Conservation (phyloP, 2,329 filamentous ascomycete species). For the Fusarium papillatum region DNA sequence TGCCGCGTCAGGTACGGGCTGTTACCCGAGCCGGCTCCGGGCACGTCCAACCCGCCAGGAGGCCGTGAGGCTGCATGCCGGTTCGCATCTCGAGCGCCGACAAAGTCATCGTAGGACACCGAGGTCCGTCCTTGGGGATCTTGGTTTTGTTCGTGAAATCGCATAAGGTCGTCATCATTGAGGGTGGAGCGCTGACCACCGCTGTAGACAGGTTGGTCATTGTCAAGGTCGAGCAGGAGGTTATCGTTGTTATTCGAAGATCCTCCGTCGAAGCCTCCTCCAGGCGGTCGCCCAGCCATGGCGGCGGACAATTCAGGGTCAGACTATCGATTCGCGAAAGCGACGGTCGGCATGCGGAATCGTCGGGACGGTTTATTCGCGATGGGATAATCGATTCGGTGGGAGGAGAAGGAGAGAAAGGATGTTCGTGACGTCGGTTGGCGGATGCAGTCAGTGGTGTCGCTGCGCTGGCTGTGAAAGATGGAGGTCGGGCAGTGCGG, state of each 20-base stretch:
- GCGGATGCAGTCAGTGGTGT: not conserved
- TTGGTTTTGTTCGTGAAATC: constrained; percentile 80
- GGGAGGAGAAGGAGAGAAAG: not conserved
- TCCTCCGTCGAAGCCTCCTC: constrained; percentile 62
- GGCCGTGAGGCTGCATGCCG: constrained; percentile 60
- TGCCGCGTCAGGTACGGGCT: constrained; percentile 65
- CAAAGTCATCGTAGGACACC: constrained; percentile 94
- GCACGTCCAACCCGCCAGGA: constrained; percentile 45
- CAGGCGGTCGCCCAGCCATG: constrained; percentile 72
- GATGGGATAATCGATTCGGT: constrained; percentile 23
- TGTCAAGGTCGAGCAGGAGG: constrained; percentile 81
- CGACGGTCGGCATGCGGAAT: constrained; percentile 51
- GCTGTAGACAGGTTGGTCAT: constrained; percentile 79
- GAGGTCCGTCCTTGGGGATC: constrained; percentile 80
- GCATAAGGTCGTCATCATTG: constrained; percentile 85
- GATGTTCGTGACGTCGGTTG: constrained; percentile 12
- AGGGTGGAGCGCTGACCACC: constrained; percentile 83
- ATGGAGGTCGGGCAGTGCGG: constrained; percentile 26
- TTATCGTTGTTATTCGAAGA: constrained; percentile 65
- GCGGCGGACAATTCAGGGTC: constrained; percentile 57
- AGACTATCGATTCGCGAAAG: constrained; percentile 46
- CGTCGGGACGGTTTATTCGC: constrained; percentile 12
- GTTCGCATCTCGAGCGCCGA: constrained; percentile 74
- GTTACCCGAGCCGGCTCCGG: constrained; percentile 30
- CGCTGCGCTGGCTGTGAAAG: constrained; percentile 19